Percentiles rank a stretch among this genome's conserved stretches.
Conservation (phyloP, 257 asterid species). For the Phtheirospermum japonicum region DNA sequence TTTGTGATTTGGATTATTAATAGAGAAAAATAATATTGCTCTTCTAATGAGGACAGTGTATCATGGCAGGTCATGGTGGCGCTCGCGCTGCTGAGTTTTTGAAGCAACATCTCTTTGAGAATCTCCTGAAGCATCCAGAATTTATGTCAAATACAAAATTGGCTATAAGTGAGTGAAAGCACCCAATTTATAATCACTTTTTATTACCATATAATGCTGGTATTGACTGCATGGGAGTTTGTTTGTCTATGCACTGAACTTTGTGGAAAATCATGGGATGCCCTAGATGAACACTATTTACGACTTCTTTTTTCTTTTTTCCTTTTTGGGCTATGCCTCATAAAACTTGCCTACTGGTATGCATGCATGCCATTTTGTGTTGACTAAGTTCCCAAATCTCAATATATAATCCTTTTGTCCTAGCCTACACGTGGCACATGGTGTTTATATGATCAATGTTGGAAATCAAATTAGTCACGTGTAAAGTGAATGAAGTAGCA, state of each 20-base stretch:
- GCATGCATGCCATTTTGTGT: conserved; percentile 12
- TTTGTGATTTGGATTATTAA: conserved; percentile 21
- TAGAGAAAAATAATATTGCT: conserved; percentile 19
- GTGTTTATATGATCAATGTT: too few species aligned
- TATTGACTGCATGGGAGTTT: conserved; percentile 16
- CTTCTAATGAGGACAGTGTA: conserved; percentile 30
- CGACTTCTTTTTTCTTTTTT: conserved; percentile 11
- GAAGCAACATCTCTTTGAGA: conserved; percentile 88
- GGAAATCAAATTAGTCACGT: too few species aligned
- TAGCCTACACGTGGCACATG: too few species aligned
- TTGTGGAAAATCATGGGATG: conserved; percentile 8
- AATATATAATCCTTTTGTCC: too few species aligned
- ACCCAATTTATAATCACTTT: conserved; percentile 13
- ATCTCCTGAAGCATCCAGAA: conserved; percentile 81
- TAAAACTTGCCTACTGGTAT: conserved; percentile 17
- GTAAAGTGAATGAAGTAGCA: too few species aligned
- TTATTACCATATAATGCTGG: conserved; percentile 9
- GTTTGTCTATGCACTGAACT: neutral
- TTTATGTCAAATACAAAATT: conserved; percentile 59
- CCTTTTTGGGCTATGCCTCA: conserved; percentile 9
- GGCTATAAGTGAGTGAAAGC: conserved; percentile 82
- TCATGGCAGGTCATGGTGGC: conserved; percentile 93
- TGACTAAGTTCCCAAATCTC: neutral
- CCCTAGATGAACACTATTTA: conserved; percentile 4
- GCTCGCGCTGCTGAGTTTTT: conserved; percentile 96